These are phyloP conservation scores for Hanseniaspora mollemarum DNA, from an alignment of 805 yeast genomes.

Conservation along the genomic window DNA sequence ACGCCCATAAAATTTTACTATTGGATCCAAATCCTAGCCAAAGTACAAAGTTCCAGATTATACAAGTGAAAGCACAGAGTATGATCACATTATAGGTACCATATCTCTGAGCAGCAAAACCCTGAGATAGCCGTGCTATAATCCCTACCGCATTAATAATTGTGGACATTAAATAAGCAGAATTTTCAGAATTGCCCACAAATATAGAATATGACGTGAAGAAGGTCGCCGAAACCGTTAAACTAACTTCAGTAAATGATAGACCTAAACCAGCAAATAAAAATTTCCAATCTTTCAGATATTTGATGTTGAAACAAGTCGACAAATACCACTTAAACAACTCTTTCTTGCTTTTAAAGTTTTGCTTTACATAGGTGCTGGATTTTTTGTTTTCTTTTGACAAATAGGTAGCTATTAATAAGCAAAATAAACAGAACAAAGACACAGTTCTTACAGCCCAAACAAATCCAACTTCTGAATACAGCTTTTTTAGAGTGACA, in stretches of 20 bases:
- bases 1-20: slow-evolving; percentile 30
- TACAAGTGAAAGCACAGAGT: slow-evolving; percentile 24
- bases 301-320: slow-evolving; percentile 27
- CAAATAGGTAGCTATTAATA: slow-evolving; percentile 30
- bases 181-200: slow-evolving; percentile 35
- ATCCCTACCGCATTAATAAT: slow-evolving; percentile 31
- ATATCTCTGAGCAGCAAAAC: slow-evolving; percentile 29
- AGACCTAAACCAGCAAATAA: slow-evolving; percentile 35
- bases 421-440: slow-evolving; percentile 36
- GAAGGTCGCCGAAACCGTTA: slow-evolving; percentile 39
- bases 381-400: slow-evolving; percentile 32
- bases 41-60: slow-evolving; percentile 26
- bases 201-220: slow-evolving; percentile 44
- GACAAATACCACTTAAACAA: slow-evolving; percentile 24
- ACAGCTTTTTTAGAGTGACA: slow-evolving; percentile 40
- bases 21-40: slow-evolving; percentile 32
- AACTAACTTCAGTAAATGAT: slow-evolving; percentile 38
- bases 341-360: slow-evolving; percentile 32
- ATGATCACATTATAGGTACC: slow-evolving; percentile 42
- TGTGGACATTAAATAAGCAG: slow-evolving; percentile 39
- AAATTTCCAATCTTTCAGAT: slow-evolving; percentile 36
- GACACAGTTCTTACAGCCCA: slow-evolving; percentile 52
- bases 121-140: slow-evolving; percentile 31
- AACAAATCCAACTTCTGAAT: slow-evolving; percentile 40
- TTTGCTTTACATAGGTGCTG: slow-evolving; percentile 22